Conservation (phyloP, 2,329 filamentous ascomycete genomes). For the Alternaria gansuensis region DNA sequence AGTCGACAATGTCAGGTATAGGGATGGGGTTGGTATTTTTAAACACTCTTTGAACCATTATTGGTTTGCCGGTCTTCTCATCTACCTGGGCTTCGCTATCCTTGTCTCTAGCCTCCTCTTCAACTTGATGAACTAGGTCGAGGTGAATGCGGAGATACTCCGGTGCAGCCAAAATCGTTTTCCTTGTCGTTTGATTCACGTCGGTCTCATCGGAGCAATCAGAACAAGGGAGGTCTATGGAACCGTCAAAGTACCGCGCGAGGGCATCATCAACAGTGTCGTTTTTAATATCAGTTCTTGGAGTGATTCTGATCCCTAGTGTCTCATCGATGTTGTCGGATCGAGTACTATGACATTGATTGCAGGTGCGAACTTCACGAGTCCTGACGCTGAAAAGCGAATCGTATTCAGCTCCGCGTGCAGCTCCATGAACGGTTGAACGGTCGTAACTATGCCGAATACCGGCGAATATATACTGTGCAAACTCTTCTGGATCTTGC, state of each 20-base stretch:
- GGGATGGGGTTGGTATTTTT: background rate
- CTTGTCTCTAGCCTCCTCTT: no score
- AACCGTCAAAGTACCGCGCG: background rate
- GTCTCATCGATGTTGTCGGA: background rate
- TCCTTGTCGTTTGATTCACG: background rate
- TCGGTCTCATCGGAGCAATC: no score
- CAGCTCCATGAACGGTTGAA: background rate
- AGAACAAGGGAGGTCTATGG: no score
- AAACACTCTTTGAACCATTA: background rate
- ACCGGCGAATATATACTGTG: background rate
- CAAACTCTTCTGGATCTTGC: background rate
- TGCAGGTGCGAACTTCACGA: background rate
- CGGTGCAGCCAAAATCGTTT: background rate
- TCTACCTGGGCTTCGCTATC: no score
- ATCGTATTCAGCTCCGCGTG: background rate
- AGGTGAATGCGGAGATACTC: constrained; percentile 6
- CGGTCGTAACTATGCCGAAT: background rate
- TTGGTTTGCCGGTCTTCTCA: background rate
- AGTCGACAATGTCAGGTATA: background rate
- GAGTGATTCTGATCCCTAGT: background rate
- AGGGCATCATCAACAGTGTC: background rate
- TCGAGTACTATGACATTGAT: background rate
- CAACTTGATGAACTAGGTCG: no score
- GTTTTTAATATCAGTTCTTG: background rate
- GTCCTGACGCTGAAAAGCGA: background rate